A percentile compares a stretch with the other conserved stretches of the same genome.
Conservation (phyloP, 2,329 filamentous ascomycete species). For the Magnaporthales sp. region DNA sequence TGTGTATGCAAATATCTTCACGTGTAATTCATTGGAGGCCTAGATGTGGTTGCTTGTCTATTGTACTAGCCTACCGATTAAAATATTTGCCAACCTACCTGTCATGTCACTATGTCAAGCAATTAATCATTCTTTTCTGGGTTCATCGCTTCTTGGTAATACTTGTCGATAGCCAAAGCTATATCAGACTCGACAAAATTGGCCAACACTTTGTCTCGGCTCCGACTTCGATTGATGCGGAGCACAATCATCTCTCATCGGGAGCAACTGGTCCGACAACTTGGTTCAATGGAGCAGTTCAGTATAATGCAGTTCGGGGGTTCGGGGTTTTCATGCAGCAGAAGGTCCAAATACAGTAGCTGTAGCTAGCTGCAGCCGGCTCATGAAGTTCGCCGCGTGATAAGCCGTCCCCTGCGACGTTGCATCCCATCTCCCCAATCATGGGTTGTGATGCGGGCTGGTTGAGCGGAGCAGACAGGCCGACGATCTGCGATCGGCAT, state of each 20-base stretch:
- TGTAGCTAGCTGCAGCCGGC: neutral
- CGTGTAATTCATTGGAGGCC: too few relatives aligned
- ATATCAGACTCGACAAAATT: neutral
- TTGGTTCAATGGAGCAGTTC: neutral
- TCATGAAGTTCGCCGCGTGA: neutral
- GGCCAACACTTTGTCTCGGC: neutral
- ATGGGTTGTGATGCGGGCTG: neutral
- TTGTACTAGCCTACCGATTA: too few relatives aligned
- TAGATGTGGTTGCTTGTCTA: too few relatives aligned
- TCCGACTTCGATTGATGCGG: neutral
- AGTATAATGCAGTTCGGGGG: neutral
- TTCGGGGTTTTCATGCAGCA: neutral
- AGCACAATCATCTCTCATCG: neutral
- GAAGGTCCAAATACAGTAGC: neutral
- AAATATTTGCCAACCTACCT: too few relatives aligned
- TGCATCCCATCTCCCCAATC: neutral
- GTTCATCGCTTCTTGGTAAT: neutral
- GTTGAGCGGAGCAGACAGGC: neutral
- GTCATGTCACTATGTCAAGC: too few relatives aligned
- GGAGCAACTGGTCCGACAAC: neutral
- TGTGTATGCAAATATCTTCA: too few relatives aligned
- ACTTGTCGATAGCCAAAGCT: neutral
- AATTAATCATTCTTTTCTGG: too few relatives aligned
- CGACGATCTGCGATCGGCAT: neutral
- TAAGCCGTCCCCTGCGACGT: neutral